These are phyloP conservation scores for Aspergillus uvarum DNA, from an alignment of 2,329 filamentous ascomycete genomes.

Conservation along the genomic window DNA sequence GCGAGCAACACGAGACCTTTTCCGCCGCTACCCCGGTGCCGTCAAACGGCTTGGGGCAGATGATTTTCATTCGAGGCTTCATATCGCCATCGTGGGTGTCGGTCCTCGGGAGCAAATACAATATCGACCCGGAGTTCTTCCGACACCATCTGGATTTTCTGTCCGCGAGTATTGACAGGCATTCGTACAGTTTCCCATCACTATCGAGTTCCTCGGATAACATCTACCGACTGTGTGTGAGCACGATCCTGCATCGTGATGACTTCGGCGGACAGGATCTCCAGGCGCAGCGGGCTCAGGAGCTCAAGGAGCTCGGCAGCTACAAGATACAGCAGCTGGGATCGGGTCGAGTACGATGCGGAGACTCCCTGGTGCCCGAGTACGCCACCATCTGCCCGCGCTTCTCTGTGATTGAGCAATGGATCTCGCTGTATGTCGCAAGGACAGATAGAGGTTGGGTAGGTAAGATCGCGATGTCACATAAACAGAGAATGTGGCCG, in stretches of 20 bases:
- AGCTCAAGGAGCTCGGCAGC: background rate
- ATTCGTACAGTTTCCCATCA: constrained; percentile 3
- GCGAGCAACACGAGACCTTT: too few species aligned
- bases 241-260: constrained; percentile 3
- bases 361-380: constrained; percentile 8
- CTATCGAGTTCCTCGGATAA: constrained; percentile 3
- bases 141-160: constrained; percentile 6
- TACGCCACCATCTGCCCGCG: constrained; percentile 2
- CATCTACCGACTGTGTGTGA: constrained; percentile 6
- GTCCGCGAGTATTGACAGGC: background rate
- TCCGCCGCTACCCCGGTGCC: too few species aligned
- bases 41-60: background rate
- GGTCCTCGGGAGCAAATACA: constrained; percentile 7
- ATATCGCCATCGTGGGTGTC: constrained; percentile 6
- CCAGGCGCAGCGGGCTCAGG: background rate
- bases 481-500: too few species aligned
- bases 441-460: too few species aligned
- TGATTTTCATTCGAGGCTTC: constrained; percentile 9
- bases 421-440: too few species aligned
- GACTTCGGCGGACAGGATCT: constrained; percentile 8
- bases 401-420: background rate
- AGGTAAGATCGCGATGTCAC: too few species aligned
- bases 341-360: background rate
- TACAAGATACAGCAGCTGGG: constrained; percentile 8
- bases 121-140: constrained; percentile 8